These are phyloP conservation scores for Penicillium brasilianum DNA, from an alignment of 2,329 filamentous ascomycete genomes.

Conservation along the genomic window DNA sequence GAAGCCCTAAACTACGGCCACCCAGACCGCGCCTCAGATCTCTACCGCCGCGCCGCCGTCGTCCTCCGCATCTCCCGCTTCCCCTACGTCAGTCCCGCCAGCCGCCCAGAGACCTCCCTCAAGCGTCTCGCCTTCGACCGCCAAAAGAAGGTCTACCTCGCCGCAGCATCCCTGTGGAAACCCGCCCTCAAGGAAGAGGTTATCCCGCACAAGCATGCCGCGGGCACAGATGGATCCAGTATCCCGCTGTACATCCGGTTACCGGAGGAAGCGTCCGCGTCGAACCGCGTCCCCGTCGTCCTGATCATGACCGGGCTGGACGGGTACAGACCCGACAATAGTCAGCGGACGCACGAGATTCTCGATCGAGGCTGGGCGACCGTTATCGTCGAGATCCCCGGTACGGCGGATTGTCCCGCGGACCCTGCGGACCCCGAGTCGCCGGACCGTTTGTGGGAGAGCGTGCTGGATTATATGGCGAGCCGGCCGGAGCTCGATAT, in stretches of 20 bases:
- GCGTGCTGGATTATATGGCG: conserved; percentile 65
- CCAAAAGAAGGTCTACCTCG: conserved; percentile 68
- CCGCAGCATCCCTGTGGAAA: conserved; percentile 60
- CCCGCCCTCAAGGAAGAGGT: conserved; percentile 65
- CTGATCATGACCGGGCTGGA: conserved; percentile 65
- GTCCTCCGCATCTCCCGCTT: conserved; percentile 77
- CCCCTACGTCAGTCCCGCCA: conserved; percentile 52
- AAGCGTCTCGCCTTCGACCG: conserved; percentile 69
- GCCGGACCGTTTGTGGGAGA: conserved; percentile 67
- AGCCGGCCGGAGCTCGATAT: conserved; percentile 60
- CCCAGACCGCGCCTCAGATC: conserved; percentile 59
- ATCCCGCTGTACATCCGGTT: conserved; percentile 71
- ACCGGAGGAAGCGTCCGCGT: conserved; percentile 53
- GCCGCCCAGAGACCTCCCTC: conserved; percentile 32
- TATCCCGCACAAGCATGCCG: conserved; percentile 63
- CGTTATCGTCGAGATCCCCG: conserved; percentile 68
- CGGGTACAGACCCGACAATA: conserved; percentile 61
- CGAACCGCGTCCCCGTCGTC: conserved; percentile 56
- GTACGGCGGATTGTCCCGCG: conserved; percentile 70
- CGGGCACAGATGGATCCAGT: conserved; percentile 56
- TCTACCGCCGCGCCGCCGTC: conserved; percentile 72
- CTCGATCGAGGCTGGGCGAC: conserved; percentile 66
- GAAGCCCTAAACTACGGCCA: conserved; percentile 57
- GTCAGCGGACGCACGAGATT: conserved; percentile 64
- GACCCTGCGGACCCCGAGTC: conserved; percentile 64